Evolutionary conservation across 352 stramenopile genomes (phyloP), one percentile per base, ranked within the genome.

Genomic region (Phytopythium kandeliae): DNA sequence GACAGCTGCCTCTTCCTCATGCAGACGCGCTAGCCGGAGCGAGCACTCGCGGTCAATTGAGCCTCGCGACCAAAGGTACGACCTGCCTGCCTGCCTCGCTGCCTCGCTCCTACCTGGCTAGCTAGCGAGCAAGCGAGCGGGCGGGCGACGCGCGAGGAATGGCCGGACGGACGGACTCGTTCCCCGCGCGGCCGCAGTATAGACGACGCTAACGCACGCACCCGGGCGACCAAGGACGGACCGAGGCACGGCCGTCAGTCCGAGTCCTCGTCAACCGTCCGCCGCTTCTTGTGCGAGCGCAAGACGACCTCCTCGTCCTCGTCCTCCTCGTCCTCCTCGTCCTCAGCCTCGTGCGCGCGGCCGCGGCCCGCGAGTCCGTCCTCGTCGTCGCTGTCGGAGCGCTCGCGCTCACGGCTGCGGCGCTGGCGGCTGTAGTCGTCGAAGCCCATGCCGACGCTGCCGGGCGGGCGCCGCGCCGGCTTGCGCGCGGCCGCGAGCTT

Each of bases 241-340:
- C 24, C 3, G 40, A 33, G 13, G 12, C 19, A 46, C 40, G 22
- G 21, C 9, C 19, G 8, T 53, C 82, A 92, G 30, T 92, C 80
- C 30, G 78, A 91, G 63, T 91, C 83, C 61, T 94, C 83, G 50
- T 91, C 83, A 48, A 91, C 74, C 13, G 79, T 94, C 56, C 80
- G 78, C 59, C 81, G 68, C 61, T 91, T 92, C 65, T 92, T 92
- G 58, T 77, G 67, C 42, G 63, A 77, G 46, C 60, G 80, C 44
- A 87, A 71, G 40, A 89, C 76, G 38, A 89, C 59, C 28, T 92
- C 79, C 35, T 93, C 78, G 31, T 87, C 71, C 16, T 85, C 83
- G 22, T 94, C 83, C 6, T 89, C 78, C 8, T 88, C 74, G 9
- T 89, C 74, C 5, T 91, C 73, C 10, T 85, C 82, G 4, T 89